Conservation (phyloP, 2,329 filamentous ascomycete genomes). For the Colletotrichum tropicale region DNA sequence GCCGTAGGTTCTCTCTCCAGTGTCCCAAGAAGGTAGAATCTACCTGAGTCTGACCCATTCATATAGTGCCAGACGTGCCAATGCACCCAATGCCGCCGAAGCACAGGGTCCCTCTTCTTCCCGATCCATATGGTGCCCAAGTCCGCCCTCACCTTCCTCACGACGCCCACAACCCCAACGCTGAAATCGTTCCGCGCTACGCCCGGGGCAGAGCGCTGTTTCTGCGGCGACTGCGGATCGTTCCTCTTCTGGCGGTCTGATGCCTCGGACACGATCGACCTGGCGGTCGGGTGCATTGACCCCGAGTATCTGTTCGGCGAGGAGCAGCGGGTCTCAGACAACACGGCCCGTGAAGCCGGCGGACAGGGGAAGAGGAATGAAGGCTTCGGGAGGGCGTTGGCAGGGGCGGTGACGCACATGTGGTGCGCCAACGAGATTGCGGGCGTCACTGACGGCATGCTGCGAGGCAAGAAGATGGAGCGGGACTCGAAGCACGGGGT, state of each 20-base stretch:
- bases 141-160: slow-evolving; percentile 37
- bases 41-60: too few relatives aligned
- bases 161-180: slow-evolving; percentile 19
- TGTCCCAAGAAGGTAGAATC: too few relatives aligned
- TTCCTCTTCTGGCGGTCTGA: slow-evolving; percentile 50
- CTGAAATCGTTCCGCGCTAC: slow-evolving; percentile 45
- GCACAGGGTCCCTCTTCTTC: slow-evolving; percentile 50
- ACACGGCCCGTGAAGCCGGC: neutral
- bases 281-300: slow-evolving; percentile 51
- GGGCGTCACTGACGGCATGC: slow-evolving; percentile 50
- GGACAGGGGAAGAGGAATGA: neutral
- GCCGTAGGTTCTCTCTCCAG: too few relatives aligned
- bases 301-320: slow-evolving; percentile 39
- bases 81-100: slow-evolving; percentile 59
- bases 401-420: slow-evolving; percentile 39
- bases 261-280: slow-evolving; percentile 27
- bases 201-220: slow-evolving; percentile 43
- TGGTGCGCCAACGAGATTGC: slow-evolving; percentile 49
- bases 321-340: neutral
- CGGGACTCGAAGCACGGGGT: neutral
- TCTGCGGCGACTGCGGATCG: slow-evolving; percentile 54
- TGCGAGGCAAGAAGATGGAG: slow-evolving; percentile 20
- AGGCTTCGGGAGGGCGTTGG: slow-evolving; percentile 43
- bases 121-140: slow-evolving; percentile 40
- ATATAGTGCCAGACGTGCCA: slow-evolving; percentile 45